A percentile compares a stretch with the other conserved stretches of the same genome.
phyloP scores from a whole-genome alignment of 257 asterid species.

The Haberlea rhodopensis region DNA sequence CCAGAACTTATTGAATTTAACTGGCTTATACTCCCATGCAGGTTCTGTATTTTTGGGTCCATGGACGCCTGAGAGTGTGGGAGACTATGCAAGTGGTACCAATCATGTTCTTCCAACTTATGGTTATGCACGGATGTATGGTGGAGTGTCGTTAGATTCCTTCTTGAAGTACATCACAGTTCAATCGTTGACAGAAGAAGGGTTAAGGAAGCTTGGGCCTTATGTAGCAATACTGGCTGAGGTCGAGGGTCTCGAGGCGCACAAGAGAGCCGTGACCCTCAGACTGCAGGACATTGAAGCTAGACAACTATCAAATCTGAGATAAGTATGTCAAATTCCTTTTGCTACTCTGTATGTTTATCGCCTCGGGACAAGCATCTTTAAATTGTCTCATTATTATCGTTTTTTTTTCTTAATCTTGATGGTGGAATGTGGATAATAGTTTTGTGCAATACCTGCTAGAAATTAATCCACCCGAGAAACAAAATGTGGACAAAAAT shows the following conservation, averaged over 20 bases:
- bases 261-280: constrained; percentile 91
- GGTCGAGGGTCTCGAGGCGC: constrained; percentile 94
- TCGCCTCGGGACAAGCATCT: neutral
- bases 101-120: constrained; percentile 97
- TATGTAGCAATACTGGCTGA: constrained; percentile 91
- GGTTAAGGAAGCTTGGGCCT: constrained; percentile 83
- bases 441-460: neutral
- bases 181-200: constrained; percentile 87
- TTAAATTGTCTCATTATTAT: no score
- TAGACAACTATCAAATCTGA: constrained; percentile 28
- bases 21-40: constrained; percentile 27
- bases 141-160: constrained; percentile 87
- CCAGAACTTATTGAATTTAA: neutral
- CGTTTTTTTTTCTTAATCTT: neutral
- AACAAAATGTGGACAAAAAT: neutral
- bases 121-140: constrained; percentile 90
- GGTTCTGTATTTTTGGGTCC: constrained; percentile 87
- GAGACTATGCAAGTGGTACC: constrained; percentile 94
- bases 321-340: neutral
- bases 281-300: constrained; percentile 87
- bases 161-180: constrained; percentile 86
- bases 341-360: neutral
- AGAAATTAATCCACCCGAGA: neutral
- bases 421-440: neutral
- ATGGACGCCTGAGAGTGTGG: constrained; percentile 96